phyloP scores from a whole-genome alignment of 176 grass and related monocot species.

The Thinopyrum elongatum region DNA sequence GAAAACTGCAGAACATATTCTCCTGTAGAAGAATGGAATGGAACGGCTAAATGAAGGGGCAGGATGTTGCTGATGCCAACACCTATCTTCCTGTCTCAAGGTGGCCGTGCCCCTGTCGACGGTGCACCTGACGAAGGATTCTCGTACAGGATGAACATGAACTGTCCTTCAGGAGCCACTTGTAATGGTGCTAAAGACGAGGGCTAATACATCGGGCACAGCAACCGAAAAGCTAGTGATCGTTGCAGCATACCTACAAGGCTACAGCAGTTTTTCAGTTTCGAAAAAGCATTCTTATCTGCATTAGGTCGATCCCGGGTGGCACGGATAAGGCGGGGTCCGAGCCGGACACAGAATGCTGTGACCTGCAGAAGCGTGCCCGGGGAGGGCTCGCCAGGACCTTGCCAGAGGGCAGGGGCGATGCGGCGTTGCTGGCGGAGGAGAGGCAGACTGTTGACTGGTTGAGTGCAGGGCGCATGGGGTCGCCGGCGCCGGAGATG shows the following conservation, averaged over 20 bases:
- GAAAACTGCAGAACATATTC: neutral
- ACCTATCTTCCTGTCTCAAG: too few relatives aligned
- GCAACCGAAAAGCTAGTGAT: neutral
- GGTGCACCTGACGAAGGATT: neutral
- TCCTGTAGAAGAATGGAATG: neutral
- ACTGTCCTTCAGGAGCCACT: neutral
- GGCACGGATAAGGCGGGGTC: too few relatives aligned
- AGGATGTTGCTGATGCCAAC: too few relatives aligned
- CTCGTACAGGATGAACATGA: neutral
- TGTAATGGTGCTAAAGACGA: neutral
- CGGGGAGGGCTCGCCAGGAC: too few relatives aligned
- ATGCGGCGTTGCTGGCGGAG: too few relatives aligned
- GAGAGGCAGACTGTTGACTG: too few relatives aligned
- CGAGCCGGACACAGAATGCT: too few relatives aligned
- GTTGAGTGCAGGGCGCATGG: too few relatives aligned
- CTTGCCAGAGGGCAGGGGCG: too few relatives aligned
- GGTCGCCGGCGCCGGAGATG: too few relatives aligned
- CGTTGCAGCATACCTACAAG: neutral
- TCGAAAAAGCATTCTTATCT: neutral
- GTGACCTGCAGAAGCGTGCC: too few relatives aligned
- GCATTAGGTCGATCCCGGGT: too few relatives aligned
- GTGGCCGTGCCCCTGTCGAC: neutral
- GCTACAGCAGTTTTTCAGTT: neutral
- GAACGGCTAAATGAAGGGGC: neutral
- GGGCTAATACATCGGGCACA: neutral